Conservation (phyloP, 208 protist species). For the Trypanosoma scelopori region DNA sequence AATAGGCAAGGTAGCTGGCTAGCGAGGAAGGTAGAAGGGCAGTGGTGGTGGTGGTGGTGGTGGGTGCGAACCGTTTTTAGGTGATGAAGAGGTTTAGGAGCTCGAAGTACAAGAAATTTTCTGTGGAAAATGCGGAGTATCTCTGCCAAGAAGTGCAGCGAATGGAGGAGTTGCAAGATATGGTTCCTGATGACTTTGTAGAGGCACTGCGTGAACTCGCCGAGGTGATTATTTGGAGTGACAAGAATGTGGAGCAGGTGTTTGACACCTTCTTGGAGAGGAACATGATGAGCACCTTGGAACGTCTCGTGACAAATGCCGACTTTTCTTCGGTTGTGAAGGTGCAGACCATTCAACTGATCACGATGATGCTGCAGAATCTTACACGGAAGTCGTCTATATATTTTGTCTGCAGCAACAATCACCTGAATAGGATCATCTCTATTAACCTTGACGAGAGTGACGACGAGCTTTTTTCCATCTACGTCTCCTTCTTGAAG, state of each 20-base stretch:
- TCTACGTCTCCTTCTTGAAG: slow-evolving; percentile 87
- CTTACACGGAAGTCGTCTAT: slow-evolving; percentile 57
- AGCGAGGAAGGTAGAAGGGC: no score
- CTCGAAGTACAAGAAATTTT: slow-evolving; percentile 39
- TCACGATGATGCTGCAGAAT: slow-evolving; percentile 83
- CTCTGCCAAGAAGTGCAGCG: slow-evolving; percentile 55
- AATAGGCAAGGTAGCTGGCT: no score
- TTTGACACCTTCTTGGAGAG: slow-evolving; percentile 75
- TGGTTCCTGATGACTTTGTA: slow-evolving; percentile 22
- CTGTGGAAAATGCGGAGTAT: slow-evolving; percentile 45
- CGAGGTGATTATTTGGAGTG: slow-evolving; percentile 84
- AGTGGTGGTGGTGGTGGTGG: no score
- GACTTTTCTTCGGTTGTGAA: slow-evolving; percentile 49
- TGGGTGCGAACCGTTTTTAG: no score
- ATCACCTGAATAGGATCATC: slow-evolving; percentile 88
- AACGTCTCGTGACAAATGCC: slow-evolving; percentile 68
- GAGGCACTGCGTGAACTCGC: slow-evolving; percentile 56
- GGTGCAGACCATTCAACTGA: slow-evolving; percentile 62
- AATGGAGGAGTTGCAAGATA: slow-evolving; percentile 29
- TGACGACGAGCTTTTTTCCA: slow-evolving; percentile 76
- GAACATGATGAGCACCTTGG: slow-evolving; percentile 65
- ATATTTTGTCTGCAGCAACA: slow-evolving; percentile 85
- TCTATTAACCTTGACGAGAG: slow-evolving; percentile 59
- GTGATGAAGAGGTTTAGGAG: slow-evolving; percentile 17
- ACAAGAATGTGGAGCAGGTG: slow-evolving; percentile 59